These are phyloP conservation scores for Xerocomellus chrysenteron DNA, from an alignment of 768 basidiomycete genomes.

Conservation along the genomic window DNA sequence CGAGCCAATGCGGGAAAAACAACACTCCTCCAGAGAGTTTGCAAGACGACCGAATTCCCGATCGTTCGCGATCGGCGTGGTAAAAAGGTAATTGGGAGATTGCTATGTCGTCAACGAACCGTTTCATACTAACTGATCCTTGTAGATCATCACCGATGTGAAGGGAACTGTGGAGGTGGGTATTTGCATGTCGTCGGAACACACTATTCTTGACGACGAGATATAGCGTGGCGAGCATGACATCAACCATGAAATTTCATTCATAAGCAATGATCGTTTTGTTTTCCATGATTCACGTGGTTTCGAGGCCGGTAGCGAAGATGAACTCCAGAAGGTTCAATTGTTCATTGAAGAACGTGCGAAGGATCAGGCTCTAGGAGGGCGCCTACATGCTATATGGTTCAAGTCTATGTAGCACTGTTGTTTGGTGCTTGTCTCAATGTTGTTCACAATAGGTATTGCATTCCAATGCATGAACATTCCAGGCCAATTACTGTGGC, in stretches of 20 bases:
- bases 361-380: constrained; percentile 1
- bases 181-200: neutral
- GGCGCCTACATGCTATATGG: constrained; percentile 30
- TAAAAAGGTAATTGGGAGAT: constrained; percentile 8
- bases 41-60: constrained; percentile 35
- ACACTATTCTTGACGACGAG: neutral
- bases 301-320: constrained; percentile 36
- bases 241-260: constrained; percentile 12
- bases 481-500: too few species aligned
- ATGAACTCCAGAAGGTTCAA: constrained; percentile 31
- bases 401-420: too few species aligned
- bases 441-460: too few species aligned
- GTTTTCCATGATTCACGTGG: constrained; percentile 45
- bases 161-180: neutral
- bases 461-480: too few species aligned
- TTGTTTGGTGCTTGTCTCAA: too few species aligned
- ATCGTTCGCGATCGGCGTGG: constrained; percentile 24
- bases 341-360: constrained; percentile 33
- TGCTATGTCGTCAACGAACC: neutral
- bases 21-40: constrained; percentile 39
- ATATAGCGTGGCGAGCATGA: constrained; percentile 11
- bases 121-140: neutral
- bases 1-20: constrained; percentile 43
- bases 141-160: constrained; percentile 1
- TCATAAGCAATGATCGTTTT: constrained; percentile 32